Evolutionary conservation across 2,329 filamentous ascomycete species (phyloP).

Genomic region (Penicillium sp.): DNA sequence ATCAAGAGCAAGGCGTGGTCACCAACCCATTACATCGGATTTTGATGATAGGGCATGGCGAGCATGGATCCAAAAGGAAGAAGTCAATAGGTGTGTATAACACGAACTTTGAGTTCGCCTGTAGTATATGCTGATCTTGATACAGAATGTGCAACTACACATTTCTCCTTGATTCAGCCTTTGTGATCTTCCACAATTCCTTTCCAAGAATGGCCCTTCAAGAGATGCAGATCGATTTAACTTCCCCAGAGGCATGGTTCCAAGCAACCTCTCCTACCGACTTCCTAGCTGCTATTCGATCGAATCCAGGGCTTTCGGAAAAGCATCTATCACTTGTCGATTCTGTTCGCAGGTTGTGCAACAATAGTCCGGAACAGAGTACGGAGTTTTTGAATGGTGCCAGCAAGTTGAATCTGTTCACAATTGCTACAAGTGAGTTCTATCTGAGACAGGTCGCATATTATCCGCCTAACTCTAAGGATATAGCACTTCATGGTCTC

Average conservation of each 20-base stretch:
- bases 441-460: not conserved
- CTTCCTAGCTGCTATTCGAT: not conserved
- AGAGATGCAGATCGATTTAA: slow-evolving; percentile 13
- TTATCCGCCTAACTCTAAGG: not conserved
- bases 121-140: not conserved
- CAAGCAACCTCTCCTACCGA: not conserved
- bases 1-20: not conserved
- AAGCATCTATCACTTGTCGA: not conserved
- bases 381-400: not conserved
- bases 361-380: not conserved
- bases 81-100: not conserved
- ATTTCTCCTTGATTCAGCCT: slow-evolving; percentile 8
- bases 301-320: not conserved
- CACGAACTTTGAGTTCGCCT: no score
- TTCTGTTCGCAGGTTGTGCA: not conserved
- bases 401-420: not conserved
- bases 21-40: not conserved
- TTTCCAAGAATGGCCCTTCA: slow-evolving; percentile 12
- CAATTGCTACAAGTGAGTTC: not conserved
- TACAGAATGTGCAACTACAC: slow-evolving; percentile 14
- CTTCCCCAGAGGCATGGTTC: slow-evolving; percentile 1
- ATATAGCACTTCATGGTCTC: not conserved
- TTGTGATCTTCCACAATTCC: slow-evolving; percentile 15
- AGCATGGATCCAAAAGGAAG: not conserved
- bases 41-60: not conserved